These are phyloP conservation scores for Syzygium syzygioides DNA, from an alignment of 441 rosid genomes.

Conservation along the genomic window DNA sequence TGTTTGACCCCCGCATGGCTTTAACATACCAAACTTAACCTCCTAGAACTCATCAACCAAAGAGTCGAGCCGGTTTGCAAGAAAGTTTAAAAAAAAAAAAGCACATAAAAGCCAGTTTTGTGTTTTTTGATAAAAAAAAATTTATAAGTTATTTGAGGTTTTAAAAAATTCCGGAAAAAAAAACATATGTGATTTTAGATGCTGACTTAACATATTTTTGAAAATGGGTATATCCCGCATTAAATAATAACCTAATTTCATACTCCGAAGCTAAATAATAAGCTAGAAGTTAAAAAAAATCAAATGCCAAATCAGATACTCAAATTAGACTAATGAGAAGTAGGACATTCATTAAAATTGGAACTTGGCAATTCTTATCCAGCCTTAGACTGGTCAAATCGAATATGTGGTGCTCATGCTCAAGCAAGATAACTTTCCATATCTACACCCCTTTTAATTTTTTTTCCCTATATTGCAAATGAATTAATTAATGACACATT, in stretches of 20 bases:
- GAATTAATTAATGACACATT: slow-evolving; percentile 6
- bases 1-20: neutral
- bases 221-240: neutral
- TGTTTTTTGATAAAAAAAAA: neutral
- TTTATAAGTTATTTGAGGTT: neutral
- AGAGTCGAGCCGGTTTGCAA: neutral
- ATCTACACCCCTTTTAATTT: neutral
- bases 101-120: neutral
- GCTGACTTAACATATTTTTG: neutral
- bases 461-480: neutral
- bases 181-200: neutral
- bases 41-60: neutral
- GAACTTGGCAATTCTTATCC: neutral
- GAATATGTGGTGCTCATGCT: neutral
- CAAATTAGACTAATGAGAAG: neutral
- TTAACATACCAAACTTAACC: neutral
- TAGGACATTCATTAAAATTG: neutral
- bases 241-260: neutral
- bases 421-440: neutral
- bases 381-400: neutral
- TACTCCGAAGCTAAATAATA: neutral
- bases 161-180: neutral
- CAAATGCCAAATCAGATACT: neutral
- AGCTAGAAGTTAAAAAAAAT: neutral
- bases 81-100: neutral